Base-by-base conservation (phyloP, 164 flowering plant genomes). In the Brasenia schreberi region DNA sequence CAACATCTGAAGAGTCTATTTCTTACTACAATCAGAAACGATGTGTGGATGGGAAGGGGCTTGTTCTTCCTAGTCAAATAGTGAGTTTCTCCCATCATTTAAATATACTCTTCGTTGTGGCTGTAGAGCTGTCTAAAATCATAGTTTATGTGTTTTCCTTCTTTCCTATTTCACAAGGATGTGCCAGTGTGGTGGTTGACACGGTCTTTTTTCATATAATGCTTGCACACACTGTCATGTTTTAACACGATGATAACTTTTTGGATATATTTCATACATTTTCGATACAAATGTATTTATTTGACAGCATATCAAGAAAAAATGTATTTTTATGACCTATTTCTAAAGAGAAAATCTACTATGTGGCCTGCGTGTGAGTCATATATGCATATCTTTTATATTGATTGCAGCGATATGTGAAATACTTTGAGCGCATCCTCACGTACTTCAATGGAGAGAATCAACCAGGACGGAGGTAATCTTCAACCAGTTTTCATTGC, bases 1-100 rank as follows among this genome's bases (percentile, higher is more conserved):
- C 96, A 58, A 91, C 99, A 60, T 97, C 99, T 56, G 97, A 94
- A 84, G 99, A 94, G 78, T 94, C 97, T 0, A 94, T 94, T 61
- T 95, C 89, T 65, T 94, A 87, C 80, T 94, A 91, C 78, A 94
- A 94, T 71, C 95, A 94, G 85, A 94, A 91, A 78, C 85, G 99
- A 80, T 94, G 99, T 79, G 52, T 89, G 69, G 99, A 91, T 77
- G 92, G 88, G 27, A 94, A 91, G 74, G 99, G 93, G 53, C 99
- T 94, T 71, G 87, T 89, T 69, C 87, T 87, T 59, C 99, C 99
- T 16, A 94, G 99, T 80, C 97, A 94, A 85, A 94, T 94, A 84
- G 99, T 94, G 61, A 89, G 95, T 80, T 18, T 56, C 56, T 11
- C 33, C 63, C 63, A 4, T 18, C 18, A n/a, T 61, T 33, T 49